These are phyloP conservation scores for Chamaenerion angustifolium DNA, from an alignment of 345 rosid species.

Conservation along the genomic window DNA sequence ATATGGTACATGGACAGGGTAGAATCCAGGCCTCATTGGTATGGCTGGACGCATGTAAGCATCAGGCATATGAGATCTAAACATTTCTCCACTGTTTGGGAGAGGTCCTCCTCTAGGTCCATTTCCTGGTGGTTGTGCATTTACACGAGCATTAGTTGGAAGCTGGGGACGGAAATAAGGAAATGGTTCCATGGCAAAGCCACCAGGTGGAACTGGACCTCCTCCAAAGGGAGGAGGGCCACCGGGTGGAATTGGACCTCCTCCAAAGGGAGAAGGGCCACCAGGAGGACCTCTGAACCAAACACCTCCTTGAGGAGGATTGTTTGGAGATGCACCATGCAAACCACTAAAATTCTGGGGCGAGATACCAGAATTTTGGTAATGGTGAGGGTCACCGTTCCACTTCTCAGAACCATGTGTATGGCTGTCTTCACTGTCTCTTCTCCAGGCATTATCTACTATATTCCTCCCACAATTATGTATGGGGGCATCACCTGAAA, in stretches of 20 bases:
- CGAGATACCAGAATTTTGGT: constrained; percentile 39
- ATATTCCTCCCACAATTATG: constrained; percentile 26
- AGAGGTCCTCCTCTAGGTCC: constrained; percentile 76
- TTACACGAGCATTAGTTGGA: constrained; percentile 35
- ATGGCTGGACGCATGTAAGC: constrained; percentile 61
- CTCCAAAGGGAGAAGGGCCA: constrained; percentile 70
- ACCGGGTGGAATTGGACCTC: constrained; percentile 63
- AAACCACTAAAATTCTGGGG: constrained; percentile 66
- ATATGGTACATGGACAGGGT: constrained; percentile 56
- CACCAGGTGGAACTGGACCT: constrained; percentile 61
- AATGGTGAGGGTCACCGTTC: constrained; percentile 47
- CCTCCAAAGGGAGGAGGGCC: constrained; percentile 75
- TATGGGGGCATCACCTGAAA: constrained; percentile 30
- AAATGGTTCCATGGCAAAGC: constrained; percentile 78
- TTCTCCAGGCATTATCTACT: constrained; percentile 48
- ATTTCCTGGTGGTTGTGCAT: constrained; percentile 40
- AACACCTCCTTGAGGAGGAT: constrained; percentile 72
- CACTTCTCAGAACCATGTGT: constrained; percentile 47
- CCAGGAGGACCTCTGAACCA: constrained; percentile 87
- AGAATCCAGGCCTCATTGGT: constrained; percentile 85
- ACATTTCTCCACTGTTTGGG: constrained; percentile 54
- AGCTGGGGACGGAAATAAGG: constrained; percentile 64
- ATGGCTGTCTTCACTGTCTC: constrained; percentile 55
- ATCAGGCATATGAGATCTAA: constrained; percentile 69
- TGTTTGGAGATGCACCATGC: constrained; percentile 74